Conservation (phyloP, 2,329 filamentous ascomycete genomes). For the Aspergillus japonicus region DNA sequence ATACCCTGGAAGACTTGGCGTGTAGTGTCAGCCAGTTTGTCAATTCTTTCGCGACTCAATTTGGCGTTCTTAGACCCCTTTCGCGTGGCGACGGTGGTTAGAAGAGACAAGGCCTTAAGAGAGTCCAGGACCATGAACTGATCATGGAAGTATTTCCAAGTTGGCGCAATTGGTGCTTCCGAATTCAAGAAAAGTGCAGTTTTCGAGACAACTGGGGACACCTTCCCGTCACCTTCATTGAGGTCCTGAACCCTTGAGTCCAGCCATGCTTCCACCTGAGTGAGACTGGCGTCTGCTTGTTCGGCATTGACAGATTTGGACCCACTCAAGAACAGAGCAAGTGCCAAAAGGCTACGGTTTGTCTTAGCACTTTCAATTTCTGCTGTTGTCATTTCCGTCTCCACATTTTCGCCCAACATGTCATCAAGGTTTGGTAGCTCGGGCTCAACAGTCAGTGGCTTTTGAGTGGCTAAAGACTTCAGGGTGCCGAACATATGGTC, state of each 20-base stretch:
- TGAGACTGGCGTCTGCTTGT: constrained; percentile 31
- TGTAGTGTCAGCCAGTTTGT: constrained; percentile 27
- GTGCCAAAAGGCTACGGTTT: constrained; percentile 35
- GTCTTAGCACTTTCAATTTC: constrained; percentile 37
- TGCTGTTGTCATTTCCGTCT: constrained; percentile 34
- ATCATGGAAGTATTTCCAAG: constrained; percentile 44
- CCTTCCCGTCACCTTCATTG: constrained; percentile 18
- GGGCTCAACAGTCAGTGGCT: constrained; percentile 27
- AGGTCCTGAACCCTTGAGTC: constrained; percentile 26
- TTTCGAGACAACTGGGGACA: constrained; percentile 23
- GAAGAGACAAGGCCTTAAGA: constrained; percentile 38
- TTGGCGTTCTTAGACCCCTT: constrained; percentile 33
- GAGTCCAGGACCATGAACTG: constrained; percentile 42
- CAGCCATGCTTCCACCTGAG: constrained; percentile 33
- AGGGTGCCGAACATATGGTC: constrained; percentile 38
- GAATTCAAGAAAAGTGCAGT: constrained; percentile 28
- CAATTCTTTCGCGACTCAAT: constrained; percentile 35
- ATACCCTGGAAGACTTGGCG: constrained; percentile 35
- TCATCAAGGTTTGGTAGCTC: constrained; percentile 30
- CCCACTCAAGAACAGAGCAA: constrained; percentile 35
- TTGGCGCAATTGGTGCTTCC: constrained; percentile 31
- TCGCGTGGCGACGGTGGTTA: constrained; percentile 31
- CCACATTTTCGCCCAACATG: constrained; percentile 23
- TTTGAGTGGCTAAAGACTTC: constrained; percentile 32
- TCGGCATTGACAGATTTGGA: constrained; percentile 31